These are phyloP conservation scores for Scheffersomyces lignicola DNA, from an alignment of 1,139 yeast genomes.

Conservation along the genomic window DNA sequence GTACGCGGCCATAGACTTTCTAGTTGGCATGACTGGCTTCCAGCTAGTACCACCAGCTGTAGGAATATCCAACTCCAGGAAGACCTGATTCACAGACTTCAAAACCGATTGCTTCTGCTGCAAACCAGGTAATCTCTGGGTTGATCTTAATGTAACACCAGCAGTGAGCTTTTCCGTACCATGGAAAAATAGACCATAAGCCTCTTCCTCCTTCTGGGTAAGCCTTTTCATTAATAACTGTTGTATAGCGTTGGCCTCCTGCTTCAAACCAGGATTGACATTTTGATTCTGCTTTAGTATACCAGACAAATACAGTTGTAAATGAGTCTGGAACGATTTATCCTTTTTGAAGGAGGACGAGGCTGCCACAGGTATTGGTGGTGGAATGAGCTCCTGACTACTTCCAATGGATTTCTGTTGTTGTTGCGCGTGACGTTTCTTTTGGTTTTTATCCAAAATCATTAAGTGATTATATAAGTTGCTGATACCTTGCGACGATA, in stretches of 20 bases:
- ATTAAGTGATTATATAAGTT: slow-evolving; percentile 80
- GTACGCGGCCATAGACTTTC: slow-evolving; percentile 73
- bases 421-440: slow-evolving; percentile 43
- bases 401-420: slow-evolving; percentile 37
- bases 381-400: slow-evolving; percentile 54
- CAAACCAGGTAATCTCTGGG: slow-evolving; percentile 48
- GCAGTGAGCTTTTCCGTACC: slow-evolving; percentile 69
- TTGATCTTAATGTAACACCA: slow-evolving; percentile 79
- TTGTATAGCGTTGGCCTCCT: slow-evolving; percentile 41
- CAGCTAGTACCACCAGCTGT: slow-evolving; percentile 55
- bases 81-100: slow-evolving; percentile 66
- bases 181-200: slow-evolving; percentile 83
- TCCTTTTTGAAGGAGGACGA: slow-evolving; percentile 51
- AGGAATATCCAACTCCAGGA: slow-evolving; percentile 76
- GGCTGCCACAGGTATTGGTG: slow-evolving; percentile 59
- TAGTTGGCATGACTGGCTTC: slow-evolving; percentile 88
- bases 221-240: slow-evolving; percentile 55
- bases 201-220: slow-evolving; percentile 76
- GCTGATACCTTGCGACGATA: slow-evolving; percentile 86
- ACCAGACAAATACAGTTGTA: slow-evolving; percentile 45
- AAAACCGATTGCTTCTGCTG: slow-evolving; percentile 63
- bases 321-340: slow-evolving; percentile 52
- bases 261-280: slow-evolving; percentile 23
- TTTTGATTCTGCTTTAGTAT: slow-evolving; percentile 38
- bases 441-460: slow-evolving; percentile 67